Evolutionary conservation across 257 asterid species (phyloP).

Genomic region (Scutellaria barbata): DNA sequence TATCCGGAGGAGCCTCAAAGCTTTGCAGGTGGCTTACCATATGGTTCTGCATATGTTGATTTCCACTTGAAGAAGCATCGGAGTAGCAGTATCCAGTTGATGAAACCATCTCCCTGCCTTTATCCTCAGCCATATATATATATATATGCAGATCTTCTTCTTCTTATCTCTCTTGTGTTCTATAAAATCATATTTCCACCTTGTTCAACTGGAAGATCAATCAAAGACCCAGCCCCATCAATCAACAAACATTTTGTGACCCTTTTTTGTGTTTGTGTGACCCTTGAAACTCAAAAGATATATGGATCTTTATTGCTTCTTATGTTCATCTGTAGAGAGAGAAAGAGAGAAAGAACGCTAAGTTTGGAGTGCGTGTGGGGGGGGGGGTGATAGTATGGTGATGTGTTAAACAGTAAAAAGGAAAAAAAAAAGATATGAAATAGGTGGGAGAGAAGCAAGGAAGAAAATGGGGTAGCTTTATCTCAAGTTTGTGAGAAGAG

Average conservation of each 20-base stretch:
- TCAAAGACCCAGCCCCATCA: constrained; percentile 23
- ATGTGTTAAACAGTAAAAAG: constrained; percentile 3
- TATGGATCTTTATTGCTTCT: constrained; percentile 42
- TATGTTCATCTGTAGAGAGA: constrained; percentile 39
- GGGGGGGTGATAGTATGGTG: background rate
- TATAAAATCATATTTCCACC: background rate
- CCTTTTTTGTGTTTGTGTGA: constrained; percentile 31
- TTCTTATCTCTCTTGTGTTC: too few species aligned
- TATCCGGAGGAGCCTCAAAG: constrained; percentile 50
- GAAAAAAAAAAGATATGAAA: constrained; percentile 7
- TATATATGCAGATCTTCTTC: constrained; percentile 12
- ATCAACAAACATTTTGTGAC: constrained; percentile 16
- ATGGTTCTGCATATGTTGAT: constrained; percentile 43
- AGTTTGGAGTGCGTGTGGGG: constrained; percentile 19
- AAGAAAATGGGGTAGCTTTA: constrained; percentile 22
- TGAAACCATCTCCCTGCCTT: constrained; percentile 43
- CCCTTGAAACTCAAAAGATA: constrained; percentile 38
- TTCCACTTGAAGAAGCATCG: constrained; percentile 41
- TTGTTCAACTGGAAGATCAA: too few species aligned
- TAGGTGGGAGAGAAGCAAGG: constrained; percentile 29
- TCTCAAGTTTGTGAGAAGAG: constrained; percentile 37
- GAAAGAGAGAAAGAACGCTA: constrained; percentile 18
- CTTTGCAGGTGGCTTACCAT: constrained; percentile 44
- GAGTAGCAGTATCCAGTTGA: constrained; percentile 55
- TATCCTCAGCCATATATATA: constrained; percentile 51